Percentiles rank a stretch among this genome's conserved stretches.
Conservation (phyloP, 352 stramenopile genomes). For the Globisporangium takayamanum region DNA sequence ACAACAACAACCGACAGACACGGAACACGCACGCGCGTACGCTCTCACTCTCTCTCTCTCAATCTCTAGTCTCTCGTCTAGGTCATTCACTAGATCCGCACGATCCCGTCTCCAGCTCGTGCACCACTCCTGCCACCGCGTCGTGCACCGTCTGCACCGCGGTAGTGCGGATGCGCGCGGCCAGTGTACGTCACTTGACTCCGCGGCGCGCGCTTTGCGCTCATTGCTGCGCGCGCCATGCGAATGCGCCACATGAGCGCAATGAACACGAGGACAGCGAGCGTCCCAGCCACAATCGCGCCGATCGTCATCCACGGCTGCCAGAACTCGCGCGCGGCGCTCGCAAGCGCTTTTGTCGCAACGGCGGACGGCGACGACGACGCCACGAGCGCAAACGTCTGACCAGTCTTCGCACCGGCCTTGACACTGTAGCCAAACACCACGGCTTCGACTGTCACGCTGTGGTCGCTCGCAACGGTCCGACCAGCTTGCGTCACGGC, state of each 20-base stretch:
- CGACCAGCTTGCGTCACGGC: slow-evolving; percentile 22
- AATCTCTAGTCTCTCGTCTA: too few relatives aligned
- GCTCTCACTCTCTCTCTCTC: too few relatives aligned
- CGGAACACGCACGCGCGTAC: too few relatives aligned
- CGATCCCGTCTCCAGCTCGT: too few relatives aligned
- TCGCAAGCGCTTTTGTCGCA: slow-evolving; percentile 15
- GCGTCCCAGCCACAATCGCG: slow-evolving; percentile 35
- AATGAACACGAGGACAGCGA: slow-evolving; percentile 50
- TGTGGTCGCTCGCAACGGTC: slow-evolving; percentile 22
- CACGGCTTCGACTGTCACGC: slow-evolving; percentile 53
- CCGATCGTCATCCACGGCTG: slow-evolving; percentile 77
- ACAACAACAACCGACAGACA: too few relatives aligned
- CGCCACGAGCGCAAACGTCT: slow-evolving; percentile 73
- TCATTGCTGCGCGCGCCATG: slow-evolving; percentile 6
- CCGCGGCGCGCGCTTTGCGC: slow-evolving; percentile 14
- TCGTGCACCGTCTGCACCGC: not conserved
- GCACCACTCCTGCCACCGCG: too few relatives aligned
- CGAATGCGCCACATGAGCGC: slow-evolving; percentile 43
- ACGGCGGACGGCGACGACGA: slow-evolving; percentile 54
- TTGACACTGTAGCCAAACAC: slow-evolving; percentile 65
- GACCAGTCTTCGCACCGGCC: slow-evolving; percentile 34
- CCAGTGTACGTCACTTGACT: not conserved
- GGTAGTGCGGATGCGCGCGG: slow-evolving; percentile 3
- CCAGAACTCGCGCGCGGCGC: slow-evolving; percentile 30
- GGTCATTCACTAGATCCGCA: too few relatives aligned